Evolutionary conservation across 257 asterid species (phyloP).

Genomic region (Solanum virginianum): DNA sequence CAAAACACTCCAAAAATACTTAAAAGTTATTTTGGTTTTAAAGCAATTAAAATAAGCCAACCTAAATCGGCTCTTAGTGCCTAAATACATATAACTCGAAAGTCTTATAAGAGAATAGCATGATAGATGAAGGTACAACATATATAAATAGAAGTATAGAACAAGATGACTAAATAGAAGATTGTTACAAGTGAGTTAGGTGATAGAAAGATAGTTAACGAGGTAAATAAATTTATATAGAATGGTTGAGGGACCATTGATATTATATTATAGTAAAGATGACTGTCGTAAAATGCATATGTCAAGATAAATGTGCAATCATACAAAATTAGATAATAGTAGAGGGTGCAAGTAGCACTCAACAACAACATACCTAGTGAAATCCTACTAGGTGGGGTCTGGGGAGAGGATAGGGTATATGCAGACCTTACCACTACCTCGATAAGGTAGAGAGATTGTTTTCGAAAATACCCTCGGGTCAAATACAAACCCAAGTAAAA

Average conservation of each 20-base stretch:
- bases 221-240: background rate
- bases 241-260: background rate
- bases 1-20: too few relatives aligned
- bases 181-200: background rate
- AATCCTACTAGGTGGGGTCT: too few relatives aligned
- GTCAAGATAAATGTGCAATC: background rate
- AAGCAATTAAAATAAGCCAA: too few relatives aligned
- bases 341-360: background rate
- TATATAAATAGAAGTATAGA: background rate
- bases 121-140: background rate
- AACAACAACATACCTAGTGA: too few relatives aligned
- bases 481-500: too few relatives aligned
- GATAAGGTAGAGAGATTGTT: too few relatives aligned
- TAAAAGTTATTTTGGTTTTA: too few relatives aligned
- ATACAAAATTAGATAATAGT: background rate
- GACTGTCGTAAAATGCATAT: background rate
- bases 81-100: background rate
- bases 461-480: too few relatives aligned
- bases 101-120: background rate
- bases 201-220: background rate
- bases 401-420: too few relatives aligned
- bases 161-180: background rate
- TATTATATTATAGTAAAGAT: background rate
- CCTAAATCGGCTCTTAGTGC: background rate
- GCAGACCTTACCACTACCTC: too few relatives aligned